phyloP scores from a whole-genome alignment of 352 stramenopile genomes.

The Pythium utonaiense region DNA sequence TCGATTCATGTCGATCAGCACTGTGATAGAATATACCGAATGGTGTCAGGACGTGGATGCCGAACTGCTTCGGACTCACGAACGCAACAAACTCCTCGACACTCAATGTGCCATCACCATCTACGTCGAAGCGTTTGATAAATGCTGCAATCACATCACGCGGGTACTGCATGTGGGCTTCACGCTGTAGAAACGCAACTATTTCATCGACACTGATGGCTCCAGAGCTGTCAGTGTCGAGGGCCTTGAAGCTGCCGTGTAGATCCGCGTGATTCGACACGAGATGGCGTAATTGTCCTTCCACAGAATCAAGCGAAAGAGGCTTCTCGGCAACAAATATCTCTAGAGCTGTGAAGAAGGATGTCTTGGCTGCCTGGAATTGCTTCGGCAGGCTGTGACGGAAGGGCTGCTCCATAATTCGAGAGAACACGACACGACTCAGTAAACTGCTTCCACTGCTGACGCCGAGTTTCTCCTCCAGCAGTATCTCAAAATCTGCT shows the following conservation, averaged over 20 bases:
- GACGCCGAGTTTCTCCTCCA: constrained; percentile 38
- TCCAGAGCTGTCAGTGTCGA: constrained; percentile 36
- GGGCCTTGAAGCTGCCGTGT: constrained; percentile 23
- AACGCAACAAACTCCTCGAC: constrained; percentile 50
- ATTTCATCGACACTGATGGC: constrained; percentile 31
- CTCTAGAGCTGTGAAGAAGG: constrained; percentile 30
- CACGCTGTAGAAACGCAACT: constrained; percentile 28
- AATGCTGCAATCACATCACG: constrained; percentile 31
- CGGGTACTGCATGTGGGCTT: constrained; percentile 32
- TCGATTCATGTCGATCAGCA: constrained; percentile 23
- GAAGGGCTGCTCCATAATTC: constrained; percentile 24
- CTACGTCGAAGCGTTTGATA: constrained; percentile 41
- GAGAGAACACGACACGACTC: constrained; percentile 29
- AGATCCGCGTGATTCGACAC: constrained; percentile 26
- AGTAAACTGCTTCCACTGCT: constrained; percentile 21
- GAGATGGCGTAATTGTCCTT: constrained; percentile 38
- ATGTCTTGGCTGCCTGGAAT: background rate
- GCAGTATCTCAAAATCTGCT: constrained; percentile 22
- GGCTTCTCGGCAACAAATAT: constrained; percentile 27
- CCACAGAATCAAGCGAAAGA: constrained; percentile 36
- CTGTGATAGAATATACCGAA: constrained; percentile 47
- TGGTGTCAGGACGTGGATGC: constrained; percentile 38
- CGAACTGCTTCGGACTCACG: constrained; percentile 38
- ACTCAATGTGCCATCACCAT: constrained; percentile 39
- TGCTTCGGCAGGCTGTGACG: constrained; percentile 16